Base-by-base conservation (phyloP, 306 rosid species). In the Pyrus pyrifolia region DNA sequence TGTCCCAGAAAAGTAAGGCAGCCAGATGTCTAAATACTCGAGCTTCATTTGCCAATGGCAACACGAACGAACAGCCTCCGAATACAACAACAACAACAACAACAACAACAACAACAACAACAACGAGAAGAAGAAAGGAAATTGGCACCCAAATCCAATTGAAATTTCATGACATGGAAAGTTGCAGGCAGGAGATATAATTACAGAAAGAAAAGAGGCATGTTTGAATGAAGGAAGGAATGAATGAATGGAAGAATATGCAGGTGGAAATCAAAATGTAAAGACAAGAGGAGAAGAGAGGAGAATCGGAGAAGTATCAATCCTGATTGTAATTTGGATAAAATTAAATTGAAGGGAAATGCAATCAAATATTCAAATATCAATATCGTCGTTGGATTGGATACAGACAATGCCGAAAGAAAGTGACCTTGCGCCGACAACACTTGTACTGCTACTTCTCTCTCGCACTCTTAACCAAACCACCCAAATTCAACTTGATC, bases 391-490 rank as follows among this genome's bases (percentile, higher is more conserved):
- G 90, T 79, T 84, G 88, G 88, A 80, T 79, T 85, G 88, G 88
- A 80, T 79, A 86, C 87, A 84, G 81, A 84, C 87, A 87, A 89
- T 86, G 88, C 91, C 91, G 89, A 90, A 96, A 90, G 97, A 93
- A 90, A 90, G 92, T 85, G 92, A 90, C 93, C 88, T 84, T 68
- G 88, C 92, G 92, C 96, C 92, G 93, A 93, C 92, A 93, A 81
- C 79, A 79, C 83, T 75, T 70, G 53, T 49, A 74, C 44, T 66
- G 14, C 72, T 77, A 53, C 84, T 73, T 76, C 75, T 62, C 66
- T 67, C 1, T 75, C 6, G 70, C 77, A 49, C 66, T 57, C 55
- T 67, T 44, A 73, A 86, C 88, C 86, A 86, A 91, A 86, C 90
- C 85, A 82, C 81, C 78, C 85, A 86, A 45, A 82, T 81, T 84